A percentile compares a stretch with the other conserved stretches of the same genome.
Conservation (phyloP, 208 protist species). For the Phytomonas serpens region DNA sequence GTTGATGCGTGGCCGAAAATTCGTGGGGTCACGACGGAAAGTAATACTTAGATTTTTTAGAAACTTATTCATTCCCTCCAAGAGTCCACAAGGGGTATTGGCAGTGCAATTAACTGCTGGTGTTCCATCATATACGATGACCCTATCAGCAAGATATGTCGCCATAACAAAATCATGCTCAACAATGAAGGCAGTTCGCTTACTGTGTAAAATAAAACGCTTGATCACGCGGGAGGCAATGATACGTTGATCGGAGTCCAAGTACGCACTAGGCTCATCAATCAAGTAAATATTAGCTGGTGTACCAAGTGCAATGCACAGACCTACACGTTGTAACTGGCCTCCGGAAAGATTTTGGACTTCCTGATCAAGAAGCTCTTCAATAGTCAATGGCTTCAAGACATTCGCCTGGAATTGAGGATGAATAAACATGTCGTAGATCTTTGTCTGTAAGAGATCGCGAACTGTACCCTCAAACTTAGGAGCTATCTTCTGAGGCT, state of each 20-base stretch:
- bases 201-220: constrained; percentile 98
- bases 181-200: constrained; percentile 99
- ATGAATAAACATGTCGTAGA: constrained; percentile 94
- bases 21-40: constrained; percentile 98
- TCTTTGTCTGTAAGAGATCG: constrained; percentile 95
- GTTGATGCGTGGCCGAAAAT: constrained; percentile 99
- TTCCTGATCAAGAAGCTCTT: constrained; percentile 97
- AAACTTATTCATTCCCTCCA: constrained; percentile 97
- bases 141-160: constrained; percentile 99
- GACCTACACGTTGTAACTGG: constrained; percentile 99
- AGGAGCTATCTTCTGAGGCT: constrained; percentile 99
- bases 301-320: constrained; percentile 97
- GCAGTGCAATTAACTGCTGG: constrained; percentile 95
- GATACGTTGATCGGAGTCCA: constrained; percentile 99
- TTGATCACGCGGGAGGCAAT: constrained; percentile 97
- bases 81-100: constrained; percentile 69
- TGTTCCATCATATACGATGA: constrained; percentile 98
- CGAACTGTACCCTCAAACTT: constrained; percentile 97
- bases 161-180: constrained; percentile 99
- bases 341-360: constrained; percentile 99
- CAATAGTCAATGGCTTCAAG: constrained; percentile 97
- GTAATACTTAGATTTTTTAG: constrained; percentile 96
- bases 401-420: constrained; percentile 99
- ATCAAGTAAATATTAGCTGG: constrained; percentile 99
- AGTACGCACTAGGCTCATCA: constrained; percentile 99